Base-by-base conservation (phyloP, 2,329 filamentous ascomycete species). In the Orbilia brochopaga region DNA sequence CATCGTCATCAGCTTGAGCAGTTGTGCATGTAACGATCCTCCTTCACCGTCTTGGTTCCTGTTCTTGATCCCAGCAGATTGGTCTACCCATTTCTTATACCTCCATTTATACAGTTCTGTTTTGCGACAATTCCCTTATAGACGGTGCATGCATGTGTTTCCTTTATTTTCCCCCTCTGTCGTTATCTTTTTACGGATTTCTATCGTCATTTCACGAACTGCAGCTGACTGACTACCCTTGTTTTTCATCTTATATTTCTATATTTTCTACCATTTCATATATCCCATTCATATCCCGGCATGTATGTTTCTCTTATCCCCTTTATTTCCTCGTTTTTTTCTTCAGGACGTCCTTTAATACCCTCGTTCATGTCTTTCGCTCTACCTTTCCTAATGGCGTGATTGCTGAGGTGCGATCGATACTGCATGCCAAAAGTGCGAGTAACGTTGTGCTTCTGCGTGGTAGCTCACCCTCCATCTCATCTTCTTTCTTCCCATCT, bases 321-420 rank as follows among this genome's bases (percentile, higher is more conserved):
- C 24, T 27, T 37, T 35, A n/a, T n/a, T 32, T 13, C 21, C 13
- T 48, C 27, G 37, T 30, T 23, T 32, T 21, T 48, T 17, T 30
- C 35, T 21, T 42, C 40, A 27, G 23, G 17, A 24, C 15, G 17
- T 24, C 21, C 32, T 69, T 60, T 69, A 62, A 69, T 69, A 60
- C 42, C 50, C 44, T 32, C 40, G 27, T 32, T 32, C n/a, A n/a
- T n/a, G n/a, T n/a, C n/a, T 3, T 32, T 8, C 27, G 27, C 8
- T 32, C 53, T 57, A n/a, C n/a, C n/a, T 56, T 58, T 60, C 54
- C 57, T 58, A 63, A 69, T 58, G 53, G 46, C 62, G 58, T 69
- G 58, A 54, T 69, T 69, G 62, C 27, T 53, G 24, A 27, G 32
- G 46, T 37, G 53, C 27, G 57, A 44, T 35, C 5, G 54, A n/a